These are phyloP conservation scores for Cutaneotrichosporon sp. DNA, from an alignment of 1,284 basidiomycete species.

Conservation along the genomic window DNA sequence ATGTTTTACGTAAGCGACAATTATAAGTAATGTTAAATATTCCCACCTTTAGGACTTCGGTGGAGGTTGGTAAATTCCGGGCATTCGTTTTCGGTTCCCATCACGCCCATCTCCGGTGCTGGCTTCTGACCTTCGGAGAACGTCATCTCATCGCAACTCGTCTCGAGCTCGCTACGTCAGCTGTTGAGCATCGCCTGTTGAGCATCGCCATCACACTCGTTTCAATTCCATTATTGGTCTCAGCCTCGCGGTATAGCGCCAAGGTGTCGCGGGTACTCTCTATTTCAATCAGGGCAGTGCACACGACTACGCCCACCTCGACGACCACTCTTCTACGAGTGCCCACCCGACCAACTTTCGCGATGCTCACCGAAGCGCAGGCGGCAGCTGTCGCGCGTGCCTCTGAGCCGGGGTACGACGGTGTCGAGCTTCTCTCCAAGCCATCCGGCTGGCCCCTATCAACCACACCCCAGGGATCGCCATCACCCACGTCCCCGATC, in stretches of 20 bases:
- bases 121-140: neutral
- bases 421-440: constrained; percentile 30
- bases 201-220: too few relatives aligned
- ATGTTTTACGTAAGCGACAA: too few relatives aligned
- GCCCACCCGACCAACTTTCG: neutral
- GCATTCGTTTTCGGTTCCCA: neutral
- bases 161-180: too few relatives aligned
- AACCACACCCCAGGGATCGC: neutral
- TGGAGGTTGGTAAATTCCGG: neutral
- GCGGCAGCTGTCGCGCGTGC: constrained; percentile 5
- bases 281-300: too few relatives aligned
- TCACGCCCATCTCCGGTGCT: too few relatives aligned
- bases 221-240: too few relatives aligned
- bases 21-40: too few relatives aligned
- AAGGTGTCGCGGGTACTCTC: too few relatives aligned
- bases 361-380: constrained; percentile 23
- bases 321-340: neutral
- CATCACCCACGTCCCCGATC: neutral
- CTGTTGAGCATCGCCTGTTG: too few relatives aligned
- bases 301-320: neutral
- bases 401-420: constrained; percentile 3
- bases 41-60: neutral
- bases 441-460: constrained; percentile 27
- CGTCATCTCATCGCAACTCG: neutral
- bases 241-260: too few relatives aligned